Evolutionary conservation across 352 stramenopile species (phyloP).

Genomic region (Pythium brassicae): DNA sequence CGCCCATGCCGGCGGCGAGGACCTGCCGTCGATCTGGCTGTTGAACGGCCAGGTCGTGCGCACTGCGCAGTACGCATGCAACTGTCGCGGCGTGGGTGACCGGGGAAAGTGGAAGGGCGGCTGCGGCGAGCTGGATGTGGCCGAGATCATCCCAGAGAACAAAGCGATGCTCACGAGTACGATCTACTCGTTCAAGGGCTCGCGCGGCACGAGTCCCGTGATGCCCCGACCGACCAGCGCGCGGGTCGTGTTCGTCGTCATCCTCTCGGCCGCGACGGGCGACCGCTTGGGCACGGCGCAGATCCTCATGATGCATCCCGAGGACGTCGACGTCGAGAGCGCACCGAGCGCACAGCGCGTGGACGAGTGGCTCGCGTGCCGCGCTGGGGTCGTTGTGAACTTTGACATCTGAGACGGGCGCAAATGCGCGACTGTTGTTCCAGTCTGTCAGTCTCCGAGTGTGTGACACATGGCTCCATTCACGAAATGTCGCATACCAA

Average conservation of each 20-base stretch:
- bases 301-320: constrained; percentile 23
- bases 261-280: constrained; percentile 21
- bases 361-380: constrained; percentile 22
- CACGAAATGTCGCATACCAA: too few relatives aligned
- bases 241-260: constrained; percentile 29
- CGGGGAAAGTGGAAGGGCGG: constrained; percentile 43
- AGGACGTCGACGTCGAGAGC: constrained; percentile 20
- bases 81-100: constrained; percentile 42
- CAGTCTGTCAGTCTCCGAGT: too few relatives aligned
- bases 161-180: constrained; percentile 27
- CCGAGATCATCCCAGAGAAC: constrained; percentile 28
- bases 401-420: constrained; percentile 26
- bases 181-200: constrained; percentile 47
- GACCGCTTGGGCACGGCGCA: constrained; percentile 16
- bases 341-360: constrained; percentile 17
- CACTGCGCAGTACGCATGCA: constrained; percentile 44
- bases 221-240: constrained; percentile 17
- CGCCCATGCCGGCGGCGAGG: constrained; percentile 7
- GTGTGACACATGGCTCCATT: too few relatives aligned
- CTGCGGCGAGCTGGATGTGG: constrained; percentile 47
- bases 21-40: constrained; percentile 38
- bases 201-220: constrained; percentile 24
- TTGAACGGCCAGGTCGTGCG: constrained; percentile 45
- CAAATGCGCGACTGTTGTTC: too few relatives aligned
- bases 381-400: constrained; percentile 20